Evolutionary conservation across 129 eudicot species (phyloP).

Genomic region (Arctium lappa): DNA sequence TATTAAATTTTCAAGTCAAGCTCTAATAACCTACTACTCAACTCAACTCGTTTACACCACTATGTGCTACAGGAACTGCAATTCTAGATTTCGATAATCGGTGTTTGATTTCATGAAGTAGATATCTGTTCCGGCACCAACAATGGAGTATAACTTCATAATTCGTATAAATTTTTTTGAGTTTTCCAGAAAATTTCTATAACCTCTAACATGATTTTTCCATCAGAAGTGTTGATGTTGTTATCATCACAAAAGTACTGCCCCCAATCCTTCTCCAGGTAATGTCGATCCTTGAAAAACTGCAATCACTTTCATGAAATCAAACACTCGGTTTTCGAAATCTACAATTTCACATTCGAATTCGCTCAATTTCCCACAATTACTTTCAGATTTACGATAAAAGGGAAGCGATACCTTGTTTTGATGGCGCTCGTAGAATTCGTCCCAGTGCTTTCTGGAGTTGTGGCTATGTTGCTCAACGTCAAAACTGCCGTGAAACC

Average conservation of each 20-base stretch:
- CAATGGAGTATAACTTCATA: background rate
- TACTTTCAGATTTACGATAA: background rate
- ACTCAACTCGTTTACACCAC: too few relatives aligned
- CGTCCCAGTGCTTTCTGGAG: conserved; percentile 45
- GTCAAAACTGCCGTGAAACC: background rate
- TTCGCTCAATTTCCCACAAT: background rate
- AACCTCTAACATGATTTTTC: conserved; percentile 58
- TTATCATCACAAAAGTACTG: conserved; percentile 39
- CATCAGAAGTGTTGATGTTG: background rate
- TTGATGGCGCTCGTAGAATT: conserved; percentile 53
- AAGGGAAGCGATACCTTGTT: conserved; percentile 33
- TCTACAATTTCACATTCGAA: background rate
- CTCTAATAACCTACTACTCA: too few relatives aligned
- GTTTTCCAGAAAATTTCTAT: background rate
- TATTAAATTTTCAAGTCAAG: too few relatives aligned
- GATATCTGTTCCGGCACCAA: background rate
- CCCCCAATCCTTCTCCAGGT: conserved; percentile 71
- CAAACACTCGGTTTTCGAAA: background rate
- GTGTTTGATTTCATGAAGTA: too few relatives aligned
- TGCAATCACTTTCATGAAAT: conserved; percentile 17
- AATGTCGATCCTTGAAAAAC: conserved; percentile 73
- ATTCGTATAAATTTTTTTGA: background rate
- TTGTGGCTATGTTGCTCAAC: conserved; percentile 22
- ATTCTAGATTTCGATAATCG: too few relatives aligned
- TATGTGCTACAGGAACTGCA: too few relatives aligned